Evolutionary conservation across 2,329 filamentous ascomycete genomes (phyloP), one percentile per base, ranked within the genome.

Genomic region (Sporothrix phasma): DNA sequence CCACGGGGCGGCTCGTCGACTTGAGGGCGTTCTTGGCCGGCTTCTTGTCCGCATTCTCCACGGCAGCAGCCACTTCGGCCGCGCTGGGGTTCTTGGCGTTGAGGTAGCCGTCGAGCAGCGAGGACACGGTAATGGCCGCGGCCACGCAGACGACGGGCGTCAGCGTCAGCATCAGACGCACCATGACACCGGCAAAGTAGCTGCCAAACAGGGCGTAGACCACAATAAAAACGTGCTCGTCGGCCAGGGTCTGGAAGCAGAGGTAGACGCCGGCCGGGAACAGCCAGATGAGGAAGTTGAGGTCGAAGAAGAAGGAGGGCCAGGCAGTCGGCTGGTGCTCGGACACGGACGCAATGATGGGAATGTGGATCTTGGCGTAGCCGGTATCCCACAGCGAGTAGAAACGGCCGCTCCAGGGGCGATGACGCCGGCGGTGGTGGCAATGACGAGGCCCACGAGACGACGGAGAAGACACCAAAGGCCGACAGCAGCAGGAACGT

Each of bases 181-280:
- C 94, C 94, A 99, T 99, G 78, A 99, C 95, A 74, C 94, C 94
- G 26, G 95, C 91, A 72, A 99, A 99, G 81, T 99, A 99, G 77
- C 91, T 97, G 69, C 91, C 90, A 68, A 97, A 88, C 53, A 99
- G 86, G n/a, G 92, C 87, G 74, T 99, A 99, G 69, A 97, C 95
- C 71, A 99, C 89, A 70, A 99, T 85, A 73, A 99, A 99, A 66
- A 99, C 93, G 73, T 99, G 94, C 81, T 99, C 92, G 73, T 99
- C 95, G 71, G 86, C 88, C 65, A 99, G 85, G 68, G 88, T 88
- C 74, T 92, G 89, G 87, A 97, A 99, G 81, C 92, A 97, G 78
- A 99, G 87, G 79, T 97, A 99, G 65, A 99, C 92, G 76, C 94
- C 94, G 13, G 94, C 95, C 1, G 68, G 68, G 62, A 69, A 69